Evolutionary conservation across 106 monocot genomes (phyloP).

Genomic region (Posidonia australis): DNA sequence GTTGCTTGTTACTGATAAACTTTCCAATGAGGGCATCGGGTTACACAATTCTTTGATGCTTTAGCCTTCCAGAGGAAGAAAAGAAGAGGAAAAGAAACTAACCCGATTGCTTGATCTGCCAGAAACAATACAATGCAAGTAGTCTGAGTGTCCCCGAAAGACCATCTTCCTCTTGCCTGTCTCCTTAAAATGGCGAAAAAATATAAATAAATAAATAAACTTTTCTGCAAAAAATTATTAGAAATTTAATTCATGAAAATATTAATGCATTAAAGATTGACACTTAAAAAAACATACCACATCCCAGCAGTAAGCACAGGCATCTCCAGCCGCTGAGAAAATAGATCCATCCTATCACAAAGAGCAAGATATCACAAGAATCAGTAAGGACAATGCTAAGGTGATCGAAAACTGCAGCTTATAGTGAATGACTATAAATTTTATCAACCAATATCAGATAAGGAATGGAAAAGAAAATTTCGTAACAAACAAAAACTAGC

Average conservation of each 20-base stretch:
- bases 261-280: neutral
- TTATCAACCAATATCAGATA: neutral
- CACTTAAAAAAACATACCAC: conserved; percentile 50
- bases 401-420: neutral
- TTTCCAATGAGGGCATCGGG: no score
- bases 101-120: conserved; percentile 68
- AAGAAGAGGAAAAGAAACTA: no score
- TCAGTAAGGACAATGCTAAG: neutral
- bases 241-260: neutral
- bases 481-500: neutral
- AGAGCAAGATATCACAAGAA: neutral
- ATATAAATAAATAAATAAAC: no score
- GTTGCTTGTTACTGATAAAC: no score
- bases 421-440: neutral
- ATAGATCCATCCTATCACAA: conserved; percentile 65
- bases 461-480: neutral
- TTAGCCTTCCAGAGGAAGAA: no score
- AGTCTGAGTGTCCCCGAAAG: conserved; percentile 78
- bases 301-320: conserved; percentile 95
- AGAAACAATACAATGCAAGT: conserved; percentile 67
- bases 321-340: conserved; percentile 85
- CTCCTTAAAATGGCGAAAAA: conserved; percentile 30
- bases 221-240: neutral
- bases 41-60: no score
- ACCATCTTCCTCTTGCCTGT: conserved; percentile 57